Evolutionary conservation across 371 early-diverging fungal species (phyloP).

Genomic region (Mortierella sp.): DNA sequence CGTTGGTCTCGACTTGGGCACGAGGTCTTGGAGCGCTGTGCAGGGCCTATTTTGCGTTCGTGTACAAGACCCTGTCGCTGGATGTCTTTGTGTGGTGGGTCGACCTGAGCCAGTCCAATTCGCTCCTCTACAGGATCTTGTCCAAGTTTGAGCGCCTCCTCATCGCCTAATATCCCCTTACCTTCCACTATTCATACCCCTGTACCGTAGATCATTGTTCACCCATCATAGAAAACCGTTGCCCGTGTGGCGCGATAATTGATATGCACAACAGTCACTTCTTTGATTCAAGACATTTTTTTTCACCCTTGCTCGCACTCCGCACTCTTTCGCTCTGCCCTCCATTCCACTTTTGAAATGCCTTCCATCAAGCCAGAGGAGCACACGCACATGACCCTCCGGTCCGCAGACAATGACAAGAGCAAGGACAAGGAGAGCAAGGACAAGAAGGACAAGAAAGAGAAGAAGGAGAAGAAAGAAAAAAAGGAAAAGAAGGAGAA

Average conservation of each 20-base stretch:
- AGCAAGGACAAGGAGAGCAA: constrained; percentile 30
- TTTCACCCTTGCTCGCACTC: too few relatives aligned
- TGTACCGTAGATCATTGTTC: not conserved
- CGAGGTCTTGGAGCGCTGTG: constrained; percentile 24
- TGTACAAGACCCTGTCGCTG: constrained; percentile 32
- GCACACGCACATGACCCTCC: constrained; percentile 35
- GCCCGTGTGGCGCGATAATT: too few relatives aligned
- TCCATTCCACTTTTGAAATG: constrained; percentile 15
- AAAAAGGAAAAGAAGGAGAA: constrained; percentile 55
- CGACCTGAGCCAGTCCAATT: constrained; percentile 36
- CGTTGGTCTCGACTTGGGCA: constrained; percentile 20
- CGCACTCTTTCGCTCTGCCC: too few relatives aligned
- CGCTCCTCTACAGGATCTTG: constrained; percentile 20
- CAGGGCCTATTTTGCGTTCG: constrained; percentile 28
- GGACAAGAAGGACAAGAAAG: constrained; percentile 52
- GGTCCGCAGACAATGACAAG: constrained; percentile 24
- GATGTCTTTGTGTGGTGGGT: constrained; percentile 54
- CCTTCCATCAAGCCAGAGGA: constrained; percentile 35
- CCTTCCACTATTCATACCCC: not conserved
- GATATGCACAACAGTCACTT: too few relatives aligned
- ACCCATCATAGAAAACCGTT: too few relatives aligned
- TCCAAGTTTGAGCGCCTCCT: not conserved
- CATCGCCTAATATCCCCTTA: not conserved
- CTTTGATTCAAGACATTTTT: too few relatives aligned
- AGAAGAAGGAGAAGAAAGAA: constrained; percentile 55